phyloP scores from a whole-genome alignment of 345 rosid genomes.

The Populus tremula region DNA sequence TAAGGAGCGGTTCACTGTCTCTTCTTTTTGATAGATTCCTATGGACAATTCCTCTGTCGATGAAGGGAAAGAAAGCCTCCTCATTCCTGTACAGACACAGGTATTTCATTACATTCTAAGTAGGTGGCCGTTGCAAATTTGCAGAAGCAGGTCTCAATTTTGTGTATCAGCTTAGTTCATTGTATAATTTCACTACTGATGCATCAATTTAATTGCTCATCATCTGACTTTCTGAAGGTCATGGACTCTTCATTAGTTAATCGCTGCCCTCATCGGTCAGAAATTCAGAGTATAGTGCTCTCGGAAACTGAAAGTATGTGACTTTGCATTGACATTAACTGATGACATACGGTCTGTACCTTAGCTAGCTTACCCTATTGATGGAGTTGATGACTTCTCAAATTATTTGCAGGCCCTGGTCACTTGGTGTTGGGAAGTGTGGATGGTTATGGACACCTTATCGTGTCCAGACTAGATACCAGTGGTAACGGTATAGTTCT shows the following conservation, averaged over 20 bases:
- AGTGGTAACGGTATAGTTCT: conserved; percentile 44
- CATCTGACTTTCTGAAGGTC: conserved; percentile 29
- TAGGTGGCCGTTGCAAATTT: neutral
- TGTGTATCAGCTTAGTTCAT: neutral
- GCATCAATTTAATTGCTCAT: neutral
- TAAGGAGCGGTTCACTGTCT: neutral
- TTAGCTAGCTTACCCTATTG: neutral
- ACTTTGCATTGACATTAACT: neutral
- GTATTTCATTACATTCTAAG: conserved; percentile 19
- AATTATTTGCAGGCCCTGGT: conserved; percentile 39
- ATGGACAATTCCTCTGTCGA: conserved; percentile 40
- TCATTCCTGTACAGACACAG: conserved; percentile 48
- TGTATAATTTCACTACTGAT: neutral
- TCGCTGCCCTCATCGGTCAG: conserved; percentile 66
- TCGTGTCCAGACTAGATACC: conserved; percentile 53
- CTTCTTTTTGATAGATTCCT: conserved; percentile 33
- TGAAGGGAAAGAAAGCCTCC: conserved; percentile 62
- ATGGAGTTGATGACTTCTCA: neutral
- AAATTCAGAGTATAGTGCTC: conserved; percentile 58
- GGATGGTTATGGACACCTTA: conserved; percentile 61
- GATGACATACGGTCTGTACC: too few species aligned
- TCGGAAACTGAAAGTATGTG: conserved; percentile 47
- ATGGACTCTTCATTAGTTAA: conserved; percentile 36
- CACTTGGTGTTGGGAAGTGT: conserved; percentile 60
- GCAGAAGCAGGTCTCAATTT: neutral